These are phyloP conservation scores for Scutellaria galericulata DNA, from an alignment of 257 asterid species.

Conservation along the genomic window DNA sequence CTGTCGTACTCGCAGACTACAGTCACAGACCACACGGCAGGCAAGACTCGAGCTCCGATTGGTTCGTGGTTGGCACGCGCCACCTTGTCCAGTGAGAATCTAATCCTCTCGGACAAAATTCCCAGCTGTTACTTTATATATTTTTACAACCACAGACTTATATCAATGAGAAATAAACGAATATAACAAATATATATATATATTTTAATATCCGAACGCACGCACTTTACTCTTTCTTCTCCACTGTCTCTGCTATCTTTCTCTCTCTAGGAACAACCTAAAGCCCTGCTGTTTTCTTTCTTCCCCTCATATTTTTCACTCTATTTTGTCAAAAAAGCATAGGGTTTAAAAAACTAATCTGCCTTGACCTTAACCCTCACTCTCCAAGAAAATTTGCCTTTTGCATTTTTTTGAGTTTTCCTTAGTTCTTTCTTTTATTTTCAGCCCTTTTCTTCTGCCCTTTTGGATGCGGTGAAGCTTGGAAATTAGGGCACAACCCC, in stretches of 20 bases:
- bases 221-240: constrained; percentile 54
- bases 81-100: background rate
- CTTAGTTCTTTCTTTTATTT: background rate
- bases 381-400: constrained; percentile 27
- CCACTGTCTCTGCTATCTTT: constrained; percentile 37
- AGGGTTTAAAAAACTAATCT: constrained; percentile 39
- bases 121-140: constrained; percentile 53
- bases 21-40: background rate
- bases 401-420: constrained; percentile 11
- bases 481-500: constrained; percentile 57
- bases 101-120: constrained; percentile 40
- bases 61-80: constrained; percentile 32
- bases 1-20: constrained; percentile 23
- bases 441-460: background rate
- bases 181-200: background rate
- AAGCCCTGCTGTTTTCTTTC: constrained; percentile 35
- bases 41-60: background rate
- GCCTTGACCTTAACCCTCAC: constrained; percentile 46
- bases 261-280: constrained; percentile 44
- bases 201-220: constrained; percentile 45
- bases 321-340: constrained; percentile 24
- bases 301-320: constrained; percentile 30
- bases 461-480: constrained; percentile 42
- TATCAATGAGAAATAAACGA: constrained; percentile 1
- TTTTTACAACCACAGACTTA: constrained; percentile 48